These are phyloP conservation scores for Cercis canadensis DNA, from an alignment of 306 rosid species.

Conservation along the genomic window DNA sequence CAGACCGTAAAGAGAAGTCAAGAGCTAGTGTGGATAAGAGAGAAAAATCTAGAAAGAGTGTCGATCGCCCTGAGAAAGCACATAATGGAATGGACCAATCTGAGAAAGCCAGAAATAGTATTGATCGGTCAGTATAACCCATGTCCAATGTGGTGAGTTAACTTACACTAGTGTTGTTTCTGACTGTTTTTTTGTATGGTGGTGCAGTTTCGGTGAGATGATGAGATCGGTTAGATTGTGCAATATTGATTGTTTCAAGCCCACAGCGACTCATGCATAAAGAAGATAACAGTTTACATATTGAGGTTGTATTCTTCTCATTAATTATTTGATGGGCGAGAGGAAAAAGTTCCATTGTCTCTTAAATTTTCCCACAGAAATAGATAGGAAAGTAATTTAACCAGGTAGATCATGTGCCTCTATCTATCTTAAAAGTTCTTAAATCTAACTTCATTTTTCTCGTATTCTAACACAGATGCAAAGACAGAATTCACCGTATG, in stretches of 20 bases:
- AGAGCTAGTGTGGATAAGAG: constrained; percentile 64
- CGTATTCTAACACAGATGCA: constrained; percentile 27
- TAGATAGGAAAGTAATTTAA: constrained; percentile 49
- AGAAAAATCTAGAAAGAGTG: constrained; percentile 72
- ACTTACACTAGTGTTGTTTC: constrained; percentile 28
- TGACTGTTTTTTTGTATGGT: constrained; percentile 43
- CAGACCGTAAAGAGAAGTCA: constrained; percentile 70
- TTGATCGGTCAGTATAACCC: constrained; percentile 67
- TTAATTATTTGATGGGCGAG: constrained; percentile 58
- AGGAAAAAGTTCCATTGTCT: constrained; percentile 45
- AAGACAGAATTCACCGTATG: no score
- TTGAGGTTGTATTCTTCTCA: constrained; percentile 40
- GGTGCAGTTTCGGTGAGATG: constrained; percentile 87
- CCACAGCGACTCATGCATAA: constrained; percentile 67
- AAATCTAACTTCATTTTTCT: constrained; percentile 34
- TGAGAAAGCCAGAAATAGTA: constrained; percentile 81
- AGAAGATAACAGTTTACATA: constrained; percentile 37
- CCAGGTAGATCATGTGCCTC: constrained; percentile 43
- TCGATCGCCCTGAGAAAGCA: constrained; percentile 61
- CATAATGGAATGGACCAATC: constrained; percentile 56
- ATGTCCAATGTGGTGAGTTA: neutral
- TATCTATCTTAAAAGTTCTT: constrained; percentile 27
- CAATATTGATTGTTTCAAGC: constrained; percentile 95
- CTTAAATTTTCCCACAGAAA: constrained; percentile 34
- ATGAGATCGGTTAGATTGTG: constrained; percentile 90